Evolutionary conservation across 371 early-diverging fungal species (phyloP).

Genomic region (Quaeritorhiza haematococci): DNA sequence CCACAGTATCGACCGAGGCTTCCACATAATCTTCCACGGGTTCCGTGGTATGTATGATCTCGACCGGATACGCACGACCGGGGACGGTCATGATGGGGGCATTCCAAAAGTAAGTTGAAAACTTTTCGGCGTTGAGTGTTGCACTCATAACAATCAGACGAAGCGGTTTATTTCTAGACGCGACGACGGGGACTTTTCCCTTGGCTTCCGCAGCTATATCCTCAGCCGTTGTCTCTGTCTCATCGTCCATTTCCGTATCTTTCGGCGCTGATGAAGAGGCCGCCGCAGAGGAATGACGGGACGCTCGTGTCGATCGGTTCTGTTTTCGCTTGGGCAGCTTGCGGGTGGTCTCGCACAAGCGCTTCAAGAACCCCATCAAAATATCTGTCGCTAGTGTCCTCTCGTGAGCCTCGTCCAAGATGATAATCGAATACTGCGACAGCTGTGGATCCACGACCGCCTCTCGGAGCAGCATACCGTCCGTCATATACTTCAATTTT

Average conservation of each 20-base stretch:
- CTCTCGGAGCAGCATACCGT: constrained; percentile 97
- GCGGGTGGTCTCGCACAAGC: constrained; percentile 56
- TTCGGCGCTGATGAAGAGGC: no score
- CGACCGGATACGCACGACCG: constrained; percentile 87
- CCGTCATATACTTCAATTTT: constrained; percentile 93
- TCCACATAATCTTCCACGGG: constrained; percentile 86
- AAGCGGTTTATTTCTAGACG: no score
- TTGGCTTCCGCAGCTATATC: no score
- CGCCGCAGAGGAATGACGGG: no score
- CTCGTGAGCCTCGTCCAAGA: constrained; percentile 99
- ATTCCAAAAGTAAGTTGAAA: constrained; percentile 70
- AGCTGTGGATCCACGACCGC: constrained; percentile 91
- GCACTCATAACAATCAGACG: constrained; percentile 93
- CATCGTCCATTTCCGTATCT: no score
- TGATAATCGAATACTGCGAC: constrained; percentile 80
- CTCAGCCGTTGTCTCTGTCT: no score
- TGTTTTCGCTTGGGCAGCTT: no score
- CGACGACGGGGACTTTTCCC: no score
- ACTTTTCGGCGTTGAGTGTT: constrained; percentile 82
- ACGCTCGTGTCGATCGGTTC: constrained; percentile 73
- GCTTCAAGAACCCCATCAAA: constrained; percentile 90
- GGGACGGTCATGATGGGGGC: constrained; percentile 50
- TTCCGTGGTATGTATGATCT: constrained; percentile 83
- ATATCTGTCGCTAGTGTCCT: constrained; percentile 77
- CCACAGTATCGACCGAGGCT: constrained; percentile 75